Evolutionary conservation across 768 basidiomycete species (phyloP).

Genomic region (Termitomyces heimii): DNA sequence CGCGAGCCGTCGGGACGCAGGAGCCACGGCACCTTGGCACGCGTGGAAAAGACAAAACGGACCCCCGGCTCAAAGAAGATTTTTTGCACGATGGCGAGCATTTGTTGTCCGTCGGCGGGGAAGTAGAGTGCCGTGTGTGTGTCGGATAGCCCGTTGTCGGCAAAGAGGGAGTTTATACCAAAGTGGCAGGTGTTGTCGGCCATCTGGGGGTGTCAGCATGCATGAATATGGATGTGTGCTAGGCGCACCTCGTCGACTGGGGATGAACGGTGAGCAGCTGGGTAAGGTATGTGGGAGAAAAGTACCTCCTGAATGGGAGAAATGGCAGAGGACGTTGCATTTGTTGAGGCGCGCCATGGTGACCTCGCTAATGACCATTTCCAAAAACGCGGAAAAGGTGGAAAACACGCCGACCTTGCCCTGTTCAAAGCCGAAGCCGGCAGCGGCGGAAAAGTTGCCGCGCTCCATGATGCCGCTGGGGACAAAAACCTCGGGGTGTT

Average conservation of each 20-base stretch:
- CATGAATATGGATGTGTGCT: not conserved
- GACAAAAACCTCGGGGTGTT: constrained; percentile 84
- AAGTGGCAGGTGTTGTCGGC: constrained; percentile 48
- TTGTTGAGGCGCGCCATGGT: constrained; percentile 92
- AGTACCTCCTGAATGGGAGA: constrained; percentile 80
- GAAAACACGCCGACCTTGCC: constrained; percentile 87
- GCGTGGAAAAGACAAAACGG: constrained; percentile 86
- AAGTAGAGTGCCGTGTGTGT: constrained; percentile 79
- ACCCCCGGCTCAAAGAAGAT: constrained; percentile 83
- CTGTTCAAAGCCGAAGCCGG: constrained; percentile 79
- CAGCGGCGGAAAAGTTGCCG: constrained; percentile 78
- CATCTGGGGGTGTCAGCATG: constrained; percentile 10
- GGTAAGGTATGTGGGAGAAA: too few relatives aligned
- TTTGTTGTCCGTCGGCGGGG: constrained; percentile 80
- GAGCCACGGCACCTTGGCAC: constrained; percentile 85
- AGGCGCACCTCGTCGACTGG: not conserved
- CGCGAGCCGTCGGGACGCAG: constrained; percentile 65
- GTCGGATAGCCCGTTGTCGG: constrained; percentile 83
- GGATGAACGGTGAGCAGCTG: too few relatives aligned
- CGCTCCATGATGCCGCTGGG: constrained; percentile 87
- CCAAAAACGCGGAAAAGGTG: constrained; percentile 87
- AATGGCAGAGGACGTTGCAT: constrained; percentile 84
- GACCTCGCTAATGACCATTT: constrained; percentile 85
- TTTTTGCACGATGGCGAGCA: constrained; percentile 66
- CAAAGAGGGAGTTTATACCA: constrained; percentile 80